These are phyloP conservation scores for Vicia sativa DNA, from an alignment of 306 rosid species.

Conservation along the genomic window DNA sequence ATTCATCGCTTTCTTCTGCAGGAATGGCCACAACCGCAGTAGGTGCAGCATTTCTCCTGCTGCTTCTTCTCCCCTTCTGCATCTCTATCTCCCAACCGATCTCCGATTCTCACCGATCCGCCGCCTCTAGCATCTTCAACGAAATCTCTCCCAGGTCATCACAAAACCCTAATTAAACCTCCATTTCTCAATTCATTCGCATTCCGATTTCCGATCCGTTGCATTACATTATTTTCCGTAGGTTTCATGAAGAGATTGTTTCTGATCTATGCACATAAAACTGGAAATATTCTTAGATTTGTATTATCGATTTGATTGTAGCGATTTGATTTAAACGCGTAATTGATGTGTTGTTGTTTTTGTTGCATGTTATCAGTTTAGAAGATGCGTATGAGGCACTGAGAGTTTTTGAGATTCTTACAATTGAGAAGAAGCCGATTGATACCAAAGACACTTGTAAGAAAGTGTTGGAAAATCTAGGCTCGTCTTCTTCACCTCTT, in stretches of 20 bases:
- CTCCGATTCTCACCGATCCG: constrained; percentile 81
- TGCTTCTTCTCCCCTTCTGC: constrained; percentile 53
- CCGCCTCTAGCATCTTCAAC: constrained; percentile 66
- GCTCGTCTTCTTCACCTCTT: constrained; percentile 52
- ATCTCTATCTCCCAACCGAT: constrained; percentile 70
- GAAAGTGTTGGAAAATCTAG: constrained; percentile 65
- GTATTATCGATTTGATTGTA: background rate
- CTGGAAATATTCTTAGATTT: background rate
- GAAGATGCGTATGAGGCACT: constrained; percentile 82
- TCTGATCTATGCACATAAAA: constrained; percentile 20
- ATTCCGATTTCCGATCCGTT: constrained; percentile 1
- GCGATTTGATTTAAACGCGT: background rate
- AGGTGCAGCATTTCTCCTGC: constrained; percentile 55
- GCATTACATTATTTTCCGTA: background rate
- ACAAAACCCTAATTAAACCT: constrained; percentile 44
- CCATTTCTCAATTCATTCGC: background rate
- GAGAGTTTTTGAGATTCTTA: constrained; percentile 75
- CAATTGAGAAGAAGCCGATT: constrained; percentile 60
- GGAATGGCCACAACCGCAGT: constrained; percentile 72
- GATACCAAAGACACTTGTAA: constrained; percentile 54
- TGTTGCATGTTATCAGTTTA: constrained; percentile 53
- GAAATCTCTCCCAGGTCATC: constrained; percentile 54
- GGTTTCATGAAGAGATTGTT: constrained; percentile 7
- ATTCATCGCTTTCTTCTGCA: constrained; percentile 36
- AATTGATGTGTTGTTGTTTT: constrained; percentile 20